A percentile compares a stretch with the other conserved stretches of the same genome.
These are phyloP conservation scores for Geotrichum histeridarum DNA, from an alignment of 1,139 yeast genomes.

Conservation along the genomic window DNA sequence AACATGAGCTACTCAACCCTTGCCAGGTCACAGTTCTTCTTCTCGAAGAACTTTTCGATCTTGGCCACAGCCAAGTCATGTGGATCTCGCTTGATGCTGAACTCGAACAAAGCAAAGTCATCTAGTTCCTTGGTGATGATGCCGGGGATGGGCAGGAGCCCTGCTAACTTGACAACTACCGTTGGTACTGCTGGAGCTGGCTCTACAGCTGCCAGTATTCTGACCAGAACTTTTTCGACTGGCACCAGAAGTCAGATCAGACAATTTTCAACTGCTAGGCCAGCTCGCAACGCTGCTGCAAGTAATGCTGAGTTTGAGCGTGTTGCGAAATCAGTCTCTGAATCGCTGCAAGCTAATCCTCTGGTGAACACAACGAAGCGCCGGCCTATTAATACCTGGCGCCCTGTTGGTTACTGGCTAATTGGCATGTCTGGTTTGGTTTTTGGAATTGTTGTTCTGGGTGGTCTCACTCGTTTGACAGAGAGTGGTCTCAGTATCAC, in stretches of 20 bases:
- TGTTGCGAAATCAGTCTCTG: slow-evolving; percentile 18
- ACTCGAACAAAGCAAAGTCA: background rate
- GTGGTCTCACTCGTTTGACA: slow-evolving; percentile 91
- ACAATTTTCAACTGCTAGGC: slow-evolving; percentile 18
- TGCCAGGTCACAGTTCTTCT: slow-evolving; percentile 39
- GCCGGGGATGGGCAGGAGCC: slow-evolving; percentile 1
- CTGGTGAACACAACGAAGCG: slow-evolving; percentile 20
- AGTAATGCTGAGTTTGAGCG: slow-evolving; percentile 18
- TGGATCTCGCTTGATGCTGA: slow-evolving; percentile 25
- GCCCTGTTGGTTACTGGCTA: slow-evolving; percentile 76
- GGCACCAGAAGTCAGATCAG: background rate
- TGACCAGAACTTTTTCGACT: slow-evolving; percentile 1
- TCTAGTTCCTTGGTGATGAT: background rate
- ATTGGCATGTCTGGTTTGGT: slow-evolving; percentile 86
- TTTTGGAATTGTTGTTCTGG: slow-evolving; percentile 92
- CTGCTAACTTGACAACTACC: background rate
- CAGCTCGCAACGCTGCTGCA: slow-evolving; percentile 14
- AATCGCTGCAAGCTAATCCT: slow-evolving; percentile 19
- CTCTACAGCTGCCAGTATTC: slow-evolving; percentile 1
- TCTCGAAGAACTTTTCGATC: slow-evolving; percentile 30
- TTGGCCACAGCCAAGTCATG: slow-evolving; percentile 31
- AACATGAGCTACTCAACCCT: slow-evolving; percentile 24
- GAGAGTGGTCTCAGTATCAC: slow-evolving; percentile 95
- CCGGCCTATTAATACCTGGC: slow-evolving; percentile 32
- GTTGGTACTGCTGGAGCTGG: background rate